Conservation (phyloP, 2,329 filamentous ascomycete genomes). For the Chrysosporium keratinophilum region DNA sequence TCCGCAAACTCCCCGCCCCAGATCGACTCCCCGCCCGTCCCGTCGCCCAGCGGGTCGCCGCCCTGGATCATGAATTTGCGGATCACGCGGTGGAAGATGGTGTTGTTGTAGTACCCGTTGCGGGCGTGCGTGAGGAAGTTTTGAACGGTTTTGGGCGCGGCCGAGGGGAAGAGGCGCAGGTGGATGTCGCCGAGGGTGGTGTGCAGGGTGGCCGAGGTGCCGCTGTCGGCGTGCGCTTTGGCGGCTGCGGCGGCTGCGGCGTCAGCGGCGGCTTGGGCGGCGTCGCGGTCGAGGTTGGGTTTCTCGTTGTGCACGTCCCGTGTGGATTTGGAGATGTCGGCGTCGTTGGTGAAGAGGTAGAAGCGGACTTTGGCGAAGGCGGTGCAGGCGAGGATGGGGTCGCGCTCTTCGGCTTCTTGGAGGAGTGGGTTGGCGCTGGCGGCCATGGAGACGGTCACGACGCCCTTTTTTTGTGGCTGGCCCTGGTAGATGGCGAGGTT, state of each 20-base stretch:
- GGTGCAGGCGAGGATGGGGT: slow-evolving; percentile 79
- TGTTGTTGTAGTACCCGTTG: slow-evolving; percentile 91
- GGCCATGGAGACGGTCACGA: slow-evolving; percentile 94
- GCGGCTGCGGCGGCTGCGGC: slow-evolving; percentile 37
- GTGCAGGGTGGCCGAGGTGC: slow-evolving; percentile 73
- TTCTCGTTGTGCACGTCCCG: slow-evolving; percentile 94
- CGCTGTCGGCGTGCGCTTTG: slow-evolving; percentile 58
- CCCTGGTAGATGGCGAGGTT: slow-evolving; percentile 87
- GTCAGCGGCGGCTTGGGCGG: slow-evolving; percentile 37
- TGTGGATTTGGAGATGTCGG: slow-evolving; percentile 68
- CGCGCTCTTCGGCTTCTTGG: slow-evolving; percentile 79
- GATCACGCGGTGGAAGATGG: slow-evolving; percentile 95
- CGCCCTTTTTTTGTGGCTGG: slow-evolving; percentile 82
- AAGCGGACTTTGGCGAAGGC: slow-evolving; percentile 82
- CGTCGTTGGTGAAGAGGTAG: slow-evolving; percentile 95
- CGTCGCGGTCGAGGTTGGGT: slow-evolving; percentile 55
- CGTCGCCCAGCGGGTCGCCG: slow-evolving; percentile 77
- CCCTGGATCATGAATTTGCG: slow-evolving; percentile 94
- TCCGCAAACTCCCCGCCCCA: slow-evolving; percentile 91
- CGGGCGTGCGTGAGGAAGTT: slow-evolving; percentile 91
- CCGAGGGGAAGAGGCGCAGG: slow-evolving; percentile 82
- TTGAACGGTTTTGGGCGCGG: slow-evolving; percentile 87
- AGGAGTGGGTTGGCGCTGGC: slow-evolving; percentile 87
- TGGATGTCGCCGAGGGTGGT: slow-evolving; percentile 92
- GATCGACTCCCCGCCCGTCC: slow-evolving; percentile 81